Conservation (phyloP, 2,329 filamentous ascomycete genomes). For the Xylariaceae sp. region DNA sequence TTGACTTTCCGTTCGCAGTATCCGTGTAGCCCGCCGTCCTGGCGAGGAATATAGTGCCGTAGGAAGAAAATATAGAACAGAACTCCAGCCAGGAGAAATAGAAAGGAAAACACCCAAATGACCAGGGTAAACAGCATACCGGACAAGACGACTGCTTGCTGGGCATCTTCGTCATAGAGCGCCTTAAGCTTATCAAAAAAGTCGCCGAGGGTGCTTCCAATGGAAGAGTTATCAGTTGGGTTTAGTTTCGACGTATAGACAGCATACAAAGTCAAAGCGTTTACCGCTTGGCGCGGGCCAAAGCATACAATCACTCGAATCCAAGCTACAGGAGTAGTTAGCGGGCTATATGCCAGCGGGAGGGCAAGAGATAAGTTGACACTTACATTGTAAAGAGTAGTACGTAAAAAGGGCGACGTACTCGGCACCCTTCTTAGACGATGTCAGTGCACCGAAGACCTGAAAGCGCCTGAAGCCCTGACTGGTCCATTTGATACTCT, state of each 20-base stretch:
- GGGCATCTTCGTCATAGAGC: conserved; percentile 68
- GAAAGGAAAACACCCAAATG: conserved; percentile 78
- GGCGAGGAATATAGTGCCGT: conserved; percentile 82
- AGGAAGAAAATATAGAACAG: conserved; percentile 85
- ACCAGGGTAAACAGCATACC: conserved; percentile 91
- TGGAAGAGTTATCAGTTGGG: conserved; percentile 45
- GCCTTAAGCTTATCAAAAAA: conserved; percentile 80
- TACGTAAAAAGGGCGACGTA: conserved; percentile 90
- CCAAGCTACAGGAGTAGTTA: conserved; percentile 56
- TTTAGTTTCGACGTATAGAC: conserved; percentile 74
- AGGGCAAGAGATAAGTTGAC: background rate
- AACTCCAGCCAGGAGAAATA: conserved; percentile 70
- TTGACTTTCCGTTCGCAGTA: conserved; percentile 95
- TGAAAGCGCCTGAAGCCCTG: conserved; percentile 85
- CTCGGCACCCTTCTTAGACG: conserved; percentile 84
- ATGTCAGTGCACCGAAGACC: conserved; percentile 88
- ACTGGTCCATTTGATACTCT: conserved; percentile 73
- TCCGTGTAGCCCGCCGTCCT: conserved; percentile 73
- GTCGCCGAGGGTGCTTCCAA: conserved; percentile 62
- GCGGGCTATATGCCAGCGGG: conserved; percentile 1
- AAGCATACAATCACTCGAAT: conserved; percentile 86
- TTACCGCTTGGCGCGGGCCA: conserved; percentile 86
- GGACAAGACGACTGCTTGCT: conserved; percentile 77
- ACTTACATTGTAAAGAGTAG: conserved; percentile 66
- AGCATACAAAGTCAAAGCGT: conserved; percentile 81